Base-by-base conservation (phyloP, 208 protist species). In the Zelonia costaricensis region DNA sequence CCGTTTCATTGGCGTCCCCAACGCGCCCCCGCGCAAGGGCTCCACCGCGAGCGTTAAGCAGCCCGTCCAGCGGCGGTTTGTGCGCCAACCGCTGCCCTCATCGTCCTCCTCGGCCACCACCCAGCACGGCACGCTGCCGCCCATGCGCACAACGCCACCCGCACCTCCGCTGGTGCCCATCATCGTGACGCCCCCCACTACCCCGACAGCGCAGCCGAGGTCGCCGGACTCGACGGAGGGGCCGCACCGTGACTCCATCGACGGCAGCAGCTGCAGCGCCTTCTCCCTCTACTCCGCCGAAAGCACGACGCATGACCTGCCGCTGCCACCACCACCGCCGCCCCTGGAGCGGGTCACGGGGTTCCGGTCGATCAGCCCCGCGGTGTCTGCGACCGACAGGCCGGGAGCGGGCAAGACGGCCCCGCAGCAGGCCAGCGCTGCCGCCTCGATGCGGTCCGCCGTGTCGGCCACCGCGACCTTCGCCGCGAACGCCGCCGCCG, bases 211-310 rank as follows among this genome's bases (percentile, higher is more conserved):
- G 23, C 10, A n/a, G 23, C 22, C 4, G 22, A 15, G 15, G 1
- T 13, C 22, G 2, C 33, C 15, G 13, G 15, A 30, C 12, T 15
- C n/a, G 5, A 13, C 51, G 4, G 15, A 16, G 9, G 27, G 18
- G 13, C 31, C 51, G 33, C 33, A 2, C 22, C 18, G 20, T 10
- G 27, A 23, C 12, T 5, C 1, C 9, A 47, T 25, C 8, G 2
- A 16, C 15, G 35, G 16, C 27, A 69, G 56, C 48, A 61, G 49
- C n/a, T 54, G 60, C 54, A 66, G 62, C 25, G 49, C 61, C 16
- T 76, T 62, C 13, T 61, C 66, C 2, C 58, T 73, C n/a, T 61
- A 66, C 49, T 73, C 66, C 1, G 49, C 57, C 1, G 58, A 65
- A 38, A 66, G 66, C 58, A 44, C 30, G 25, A n/a, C 16, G 43